A percentile compares a stretch with the other conserved stretches of the same genome.
These are phyloP conservation scores for Sclerotinia nivalis DNA, from an alignment of 2,329 filamentous ascomycete genomes.

Conservation along the genomic window DNA sequence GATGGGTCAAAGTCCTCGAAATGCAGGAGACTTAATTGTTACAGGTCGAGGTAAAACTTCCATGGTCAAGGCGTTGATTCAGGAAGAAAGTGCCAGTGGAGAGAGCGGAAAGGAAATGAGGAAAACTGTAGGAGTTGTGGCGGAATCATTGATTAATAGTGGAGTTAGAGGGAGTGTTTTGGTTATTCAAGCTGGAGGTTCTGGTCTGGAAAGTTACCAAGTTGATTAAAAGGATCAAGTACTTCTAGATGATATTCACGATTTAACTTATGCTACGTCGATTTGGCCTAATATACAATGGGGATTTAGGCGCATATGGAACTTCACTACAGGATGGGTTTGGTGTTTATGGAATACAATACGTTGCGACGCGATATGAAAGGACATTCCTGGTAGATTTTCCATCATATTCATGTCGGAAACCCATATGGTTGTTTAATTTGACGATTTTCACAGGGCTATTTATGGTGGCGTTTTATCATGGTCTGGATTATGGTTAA, in stretches of 20 bases:
- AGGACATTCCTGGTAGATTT: neutral
- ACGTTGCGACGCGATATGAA: neutral
- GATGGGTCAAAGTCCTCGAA: slow-evolving; percentile 60
- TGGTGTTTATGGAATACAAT: slow-evolving; percentile 4
- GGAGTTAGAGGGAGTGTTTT: slow-evolving; percentile 67
- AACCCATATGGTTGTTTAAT: neutral
- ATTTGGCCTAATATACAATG: neutral
- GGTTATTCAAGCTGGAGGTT: slow-evolving; percentile 61
- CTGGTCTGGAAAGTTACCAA: slow-evolving; percentile 27
- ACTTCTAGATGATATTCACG: neutral
- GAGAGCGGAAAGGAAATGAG: slow-evolving; percentile 46
- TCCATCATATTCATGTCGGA: neutral
- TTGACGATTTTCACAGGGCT: neutral
- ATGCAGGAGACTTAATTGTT: slow-evolving; percentile 71
- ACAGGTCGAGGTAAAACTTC: slow-evolving; percentile 51
- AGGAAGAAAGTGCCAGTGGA: slow-evolving; percentile 29
- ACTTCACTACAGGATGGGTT: neutral
- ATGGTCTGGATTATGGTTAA: neutral
- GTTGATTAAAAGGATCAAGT: neutral
- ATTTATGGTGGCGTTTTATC: neutral
- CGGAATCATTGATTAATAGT: slow-evolving; percentile 58
- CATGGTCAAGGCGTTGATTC: slow-evolving; percentile 28
- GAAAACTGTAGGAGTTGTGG: slow-evolving; percentile 59
- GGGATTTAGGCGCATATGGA: neutral
- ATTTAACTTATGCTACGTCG: neutral